phyloP scores from a whole-genome alignment of 2,329 filamentous ascomycete genomes.

The Paracoccidioides brasiliensis region DNA sequence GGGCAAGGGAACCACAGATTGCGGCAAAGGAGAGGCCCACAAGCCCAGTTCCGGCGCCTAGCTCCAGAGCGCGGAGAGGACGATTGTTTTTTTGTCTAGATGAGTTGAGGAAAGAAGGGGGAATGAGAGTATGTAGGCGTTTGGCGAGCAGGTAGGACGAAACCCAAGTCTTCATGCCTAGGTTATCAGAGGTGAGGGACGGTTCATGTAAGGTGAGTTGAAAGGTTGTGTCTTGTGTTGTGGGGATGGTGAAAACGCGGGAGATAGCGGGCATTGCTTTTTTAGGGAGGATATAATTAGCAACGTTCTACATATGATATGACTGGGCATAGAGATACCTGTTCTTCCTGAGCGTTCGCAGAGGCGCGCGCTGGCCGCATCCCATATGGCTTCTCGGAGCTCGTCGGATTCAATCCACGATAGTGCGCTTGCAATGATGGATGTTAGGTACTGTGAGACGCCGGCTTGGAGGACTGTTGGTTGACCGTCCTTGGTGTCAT shows the following conservation, averaged over 20 bases:
- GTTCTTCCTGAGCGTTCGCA: conserved; percentile 74
- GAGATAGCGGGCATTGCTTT: conserved; percentile 50
- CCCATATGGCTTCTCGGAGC: conserved; percentile 45
- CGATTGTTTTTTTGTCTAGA: conserved; percentile 13
- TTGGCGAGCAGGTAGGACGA: conserved; percentile 76
- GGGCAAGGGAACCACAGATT: conserved; percentile 42
- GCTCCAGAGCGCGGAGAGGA: conserved; percentile 48
- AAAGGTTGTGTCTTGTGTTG: conserved; percentile 34
- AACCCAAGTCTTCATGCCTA: conserved; percentile 93
- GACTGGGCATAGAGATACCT: conserved; percentile 30
- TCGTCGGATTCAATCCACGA: conserved; percentile 35
- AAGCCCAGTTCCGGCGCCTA: conserved; percentile 85
- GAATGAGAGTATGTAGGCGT: conserved; percentile 42
- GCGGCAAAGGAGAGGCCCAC: conserved; percentile 73
- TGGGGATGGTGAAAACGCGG: conserved; percentile 46
- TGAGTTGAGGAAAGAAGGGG: conserved; percentile 21
- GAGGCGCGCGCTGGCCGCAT: conserved; percentile 63
- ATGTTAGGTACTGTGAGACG: conserved; percentile 35
- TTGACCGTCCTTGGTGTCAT: conserved; percentile 17
- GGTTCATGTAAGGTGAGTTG: conserved; percentile 71
- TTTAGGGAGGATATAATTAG: neutral
- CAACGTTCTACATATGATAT: conserved; percentile 5
- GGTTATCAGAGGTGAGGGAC: conserved; percentile 69
- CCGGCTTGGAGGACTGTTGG: conserved; percentile 27
- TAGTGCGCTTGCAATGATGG: conserved; percentile 33